These are phyloP conservation scores for Quercus cerris DNA, from an alignment of 306 rosid species.

Conservation along the genomic window DNA sequence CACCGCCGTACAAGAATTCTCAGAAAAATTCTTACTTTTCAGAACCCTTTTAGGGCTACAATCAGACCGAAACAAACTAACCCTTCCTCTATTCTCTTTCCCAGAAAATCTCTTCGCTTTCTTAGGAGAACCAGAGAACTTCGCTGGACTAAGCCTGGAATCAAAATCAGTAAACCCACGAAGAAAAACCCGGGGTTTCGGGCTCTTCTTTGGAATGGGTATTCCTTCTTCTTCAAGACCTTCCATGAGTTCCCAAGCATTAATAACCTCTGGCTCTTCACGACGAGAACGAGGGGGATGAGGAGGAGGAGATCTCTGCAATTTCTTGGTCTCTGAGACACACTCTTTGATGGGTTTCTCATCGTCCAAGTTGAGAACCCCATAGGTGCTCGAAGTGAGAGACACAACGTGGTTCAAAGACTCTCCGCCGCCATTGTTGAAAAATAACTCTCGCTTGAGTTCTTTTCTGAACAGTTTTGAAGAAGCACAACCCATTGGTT, in stretches of 20 bases:
- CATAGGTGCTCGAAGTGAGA: conserved; percentile 83
- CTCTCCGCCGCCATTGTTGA: conserved; percentile 50
- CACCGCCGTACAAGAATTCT: conserved; percentile 32
- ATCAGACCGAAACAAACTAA: conserved; percentile 36
- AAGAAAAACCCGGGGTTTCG: conserved; percentile 54
- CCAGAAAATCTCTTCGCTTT: conserved; percentile 47
- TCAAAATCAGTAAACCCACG: conserved; percentile 62
- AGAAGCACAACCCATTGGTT: conserved; percentile 92
- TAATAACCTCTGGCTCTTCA: conserved; percentile 60
- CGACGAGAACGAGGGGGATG: not conserved
- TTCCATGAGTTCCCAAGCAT: conserved; percentile 97
- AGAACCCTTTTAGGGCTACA: conserved; percentile 59
- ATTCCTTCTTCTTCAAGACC: conserved; percentile 88
- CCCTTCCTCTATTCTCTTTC: conserved; percentile 66
- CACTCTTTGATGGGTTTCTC: conserved; percentile 24
- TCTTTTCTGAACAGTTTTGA: conserved; percentile 68
- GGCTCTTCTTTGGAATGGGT: conserved; percentile 67
- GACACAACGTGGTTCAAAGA: conserved; percentile 73
- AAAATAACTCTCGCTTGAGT: conserved; percentile 34
- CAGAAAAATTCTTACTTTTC: conserved; percentile 34
- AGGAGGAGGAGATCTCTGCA: conserved; percentile 24
- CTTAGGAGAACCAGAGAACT: conserved; percentile 74
- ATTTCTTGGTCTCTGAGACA: conserved; percentile 28
- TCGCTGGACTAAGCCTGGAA: conserved; percentile 51
- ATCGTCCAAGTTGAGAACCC: conserved; percentile 67